Evolutionary conservation across 2,329 filamentous ascomycete genomes (phyloP).

Genomic region (Colletotrichum sp.): DNA sequence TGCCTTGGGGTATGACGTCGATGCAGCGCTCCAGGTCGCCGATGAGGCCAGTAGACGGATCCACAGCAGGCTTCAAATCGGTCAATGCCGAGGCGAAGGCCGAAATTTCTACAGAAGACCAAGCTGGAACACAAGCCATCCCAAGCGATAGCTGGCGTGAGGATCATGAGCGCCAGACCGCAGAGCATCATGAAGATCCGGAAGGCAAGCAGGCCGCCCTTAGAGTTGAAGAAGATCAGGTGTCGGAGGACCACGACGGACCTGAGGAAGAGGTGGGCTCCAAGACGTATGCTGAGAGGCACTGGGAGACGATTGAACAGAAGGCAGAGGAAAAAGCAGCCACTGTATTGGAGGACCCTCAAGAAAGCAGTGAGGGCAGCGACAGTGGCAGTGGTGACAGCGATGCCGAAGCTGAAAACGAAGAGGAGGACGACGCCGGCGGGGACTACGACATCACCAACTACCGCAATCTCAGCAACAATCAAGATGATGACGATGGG

Average conservation of each 20-base stretch:
- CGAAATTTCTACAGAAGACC: background rate
- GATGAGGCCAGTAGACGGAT: background rate
- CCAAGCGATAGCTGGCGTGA: background rate
- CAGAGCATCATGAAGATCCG: background rate
- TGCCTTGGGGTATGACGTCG: slow-evolving; percentile 18
- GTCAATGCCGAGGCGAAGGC: background rate
- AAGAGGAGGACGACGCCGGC: slow-evolving; percentile 11
- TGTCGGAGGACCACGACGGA: slow-evolving; percentile 2
- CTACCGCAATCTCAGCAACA: slow-evolving; percentile 23
- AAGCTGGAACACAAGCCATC: background rate
- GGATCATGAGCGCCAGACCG: background rate
- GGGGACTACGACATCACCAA: slow-evolving; percentile 24
- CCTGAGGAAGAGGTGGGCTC: background rate
- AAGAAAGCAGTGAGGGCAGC: background rate
- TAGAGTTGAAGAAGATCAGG: slow-evolving; percentile 3
- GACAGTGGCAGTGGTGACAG: background rate
- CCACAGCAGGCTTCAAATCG: background rate
- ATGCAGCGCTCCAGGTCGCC: background rate
- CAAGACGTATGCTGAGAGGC: slow-evolving; percentile 6
- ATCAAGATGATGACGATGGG: slow-evolving; percentile 22
- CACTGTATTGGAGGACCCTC: background rate
- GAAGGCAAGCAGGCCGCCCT: background rate
- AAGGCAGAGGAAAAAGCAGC: background rate
- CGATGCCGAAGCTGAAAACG: slow-evolving; percentile 16
- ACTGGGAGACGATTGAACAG: background rate